These are phyloP conservation scores for Apophysomyces ossiformis DNA, from an alignment of 371 early-diverging fungal genomes.

Conservation along the genomic window DNA sequence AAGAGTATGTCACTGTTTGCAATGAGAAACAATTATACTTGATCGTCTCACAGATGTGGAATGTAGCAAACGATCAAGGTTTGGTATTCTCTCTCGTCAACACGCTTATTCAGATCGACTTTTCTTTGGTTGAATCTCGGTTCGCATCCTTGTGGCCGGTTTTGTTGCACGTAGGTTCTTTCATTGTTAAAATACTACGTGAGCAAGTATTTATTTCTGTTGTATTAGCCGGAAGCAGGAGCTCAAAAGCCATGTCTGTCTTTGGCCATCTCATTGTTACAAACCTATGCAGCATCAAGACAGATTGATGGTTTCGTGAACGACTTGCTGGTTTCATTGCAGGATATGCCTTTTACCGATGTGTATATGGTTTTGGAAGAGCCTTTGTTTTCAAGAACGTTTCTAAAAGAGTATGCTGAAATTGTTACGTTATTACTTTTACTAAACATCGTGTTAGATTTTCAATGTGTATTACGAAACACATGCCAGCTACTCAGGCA, in stretches of 20 bases:
- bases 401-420: constrained; percentile 49
- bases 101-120: constrained; percentile 49
- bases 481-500: constrained; percentile 54
- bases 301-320: constrained; percentile 53
- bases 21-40: background rate
- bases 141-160: constrained; percentile 41
- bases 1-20: constrained; percentile 15
- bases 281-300: constrained; percentile 53
- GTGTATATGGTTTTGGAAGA: constrained; percentile 30
- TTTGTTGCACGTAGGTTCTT: constrained; percentile 37
- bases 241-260: constrained; percentile 30
- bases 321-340: constrained; percentile 43
- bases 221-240: constrained; percentile 25
- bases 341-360: constrained; percentile 18
- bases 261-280: constrained; percentile 36
- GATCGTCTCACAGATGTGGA: background rate
- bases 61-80: constrained; percentile 22
- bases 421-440: background rate
- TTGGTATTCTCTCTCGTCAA: constrained; percentile 35
- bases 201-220: background rate
- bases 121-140: constrained; percentile 39
- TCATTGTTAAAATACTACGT: background rate
- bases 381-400: constrained; percentile 49
- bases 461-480: constrained; percentile 33
- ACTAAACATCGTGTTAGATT: constrained; percentile 24